These are phyloP conservation scores for Artomyces pyxidatus DNA, from an alignment of 768 basidiomycete species.

Conservation along the genomic window DNA sequence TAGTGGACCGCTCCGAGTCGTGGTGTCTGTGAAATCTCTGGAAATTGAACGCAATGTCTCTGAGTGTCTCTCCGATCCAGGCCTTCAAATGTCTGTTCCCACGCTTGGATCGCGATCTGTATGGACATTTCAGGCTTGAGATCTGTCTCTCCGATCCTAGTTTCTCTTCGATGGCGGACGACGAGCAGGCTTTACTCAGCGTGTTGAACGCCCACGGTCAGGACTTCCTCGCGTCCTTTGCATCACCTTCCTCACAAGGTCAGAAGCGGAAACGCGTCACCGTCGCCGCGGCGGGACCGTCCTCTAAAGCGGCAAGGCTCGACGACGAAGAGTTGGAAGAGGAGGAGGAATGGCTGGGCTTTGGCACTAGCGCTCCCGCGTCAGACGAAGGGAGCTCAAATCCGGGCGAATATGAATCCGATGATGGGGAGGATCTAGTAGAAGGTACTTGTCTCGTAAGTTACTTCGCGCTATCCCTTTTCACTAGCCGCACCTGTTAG, in stretches of 20 bases:
- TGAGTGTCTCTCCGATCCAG: no score
- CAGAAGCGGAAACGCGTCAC: slow-evolving; percentile 11
- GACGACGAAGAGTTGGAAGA: slow-evolving; percentile 7
- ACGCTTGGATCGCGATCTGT: no score
- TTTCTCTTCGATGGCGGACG: slow-evolving; percentile 6
- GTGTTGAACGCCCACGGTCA: slow-evolving; percentile 39
- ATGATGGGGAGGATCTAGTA: slow-evolving; percentile 23
- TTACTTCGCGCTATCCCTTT: not conserved
- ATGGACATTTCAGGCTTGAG: no score
- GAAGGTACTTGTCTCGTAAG: slow-evolving; percentile 6
- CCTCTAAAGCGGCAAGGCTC: not conserved
- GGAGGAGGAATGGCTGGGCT: slow-evolving; percentile 12
- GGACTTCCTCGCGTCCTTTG: slow-evolving; percentile 37
- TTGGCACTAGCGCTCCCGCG: not conserved
- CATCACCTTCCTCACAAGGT: slow-evolving; percentile 18
- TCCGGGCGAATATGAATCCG: slow-evolving; percentile 8
- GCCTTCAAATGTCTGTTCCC: no score
- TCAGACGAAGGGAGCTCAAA: not conserved
- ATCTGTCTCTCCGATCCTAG: no score
- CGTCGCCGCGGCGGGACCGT: not conserved
- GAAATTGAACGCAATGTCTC: no score
- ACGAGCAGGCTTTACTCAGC: slow-evolving; percentile 28
- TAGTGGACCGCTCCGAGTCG: no score
- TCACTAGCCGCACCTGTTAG: slow-evolving; percentile 12
- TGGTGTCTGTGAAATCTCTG: no score